These are phyloP conservation scores for Blastobotrys elegans DNA, from an alignment of 1,139 yeast genomes.

Conservation along the genomic window DNA sequence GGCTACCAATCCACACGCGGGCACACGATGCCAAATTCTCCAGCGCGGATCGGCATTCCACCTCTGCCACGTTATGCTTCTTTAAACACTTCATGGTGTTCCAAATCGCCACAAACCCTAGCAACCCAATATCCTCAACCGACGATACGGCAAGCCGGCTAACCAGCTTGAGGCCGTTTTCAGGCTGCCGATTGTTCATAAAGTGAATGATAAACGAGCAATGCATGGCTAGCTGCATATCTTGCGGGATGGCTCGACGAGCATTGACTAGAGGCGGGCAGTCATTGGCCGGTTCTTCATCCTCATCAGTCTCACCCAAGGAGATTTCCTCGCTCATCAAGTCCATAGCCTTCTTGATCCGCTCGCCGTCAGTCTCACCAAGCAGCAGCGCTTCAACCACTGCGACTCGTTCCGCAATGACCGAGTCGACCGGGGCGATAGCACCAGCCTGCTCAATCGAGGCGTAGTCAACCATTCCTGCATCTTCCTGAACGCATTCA, in stretches of 20 bases:
- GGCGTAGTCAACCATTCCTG: conserved; percentile 18
- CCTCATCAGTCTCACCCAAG: not conserved
- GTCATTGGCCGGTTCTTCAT: not conserved
- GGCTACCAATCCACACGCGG: conserved; percentile 37
- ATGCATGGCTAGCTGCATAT: conserved; percentile 28
- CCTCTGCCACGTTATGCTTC: conserved; percentile 14
- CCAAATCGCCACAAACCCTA: conserved; percentile 34
- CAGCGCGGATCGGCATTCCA: conserved; percentile 13
- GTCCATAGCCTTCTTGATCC: conserved; percentile 22
- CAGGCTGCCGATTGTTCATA: conserved; percentile 19
- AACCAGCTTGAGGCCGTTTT: conserved; percentile 21
- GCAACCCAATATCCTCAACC: conserved; percentile 30
- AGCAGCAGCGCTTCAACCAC: conserved; percentile 31
- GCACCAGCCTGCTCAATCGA: conserved; percentile 24
- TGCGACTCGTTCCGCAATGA: conserved; percentile 30
- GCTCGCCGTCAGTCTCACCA: conserved; percentile 25
- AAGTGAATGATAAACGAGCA: conserved; percentile 26
- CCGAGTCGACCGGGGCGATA: conserved; percentile 31
- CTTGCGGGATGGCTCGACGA: conserved; percentile 22
- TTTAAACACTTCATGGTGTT: conserved; percentile 18
- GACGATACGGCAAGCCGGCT: conserved; percentile 20
- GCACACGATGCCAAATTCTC: conserved; percentile 29
- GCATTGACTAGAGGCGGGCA: conserved; percentile 21
- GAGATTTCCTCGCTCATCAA: conserved; percentile 19
- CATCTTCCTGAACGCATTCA: conserved; percentile 20